Conservation (phyloP, 345 rosid genomes). For the Salix dunnii region DNA sequence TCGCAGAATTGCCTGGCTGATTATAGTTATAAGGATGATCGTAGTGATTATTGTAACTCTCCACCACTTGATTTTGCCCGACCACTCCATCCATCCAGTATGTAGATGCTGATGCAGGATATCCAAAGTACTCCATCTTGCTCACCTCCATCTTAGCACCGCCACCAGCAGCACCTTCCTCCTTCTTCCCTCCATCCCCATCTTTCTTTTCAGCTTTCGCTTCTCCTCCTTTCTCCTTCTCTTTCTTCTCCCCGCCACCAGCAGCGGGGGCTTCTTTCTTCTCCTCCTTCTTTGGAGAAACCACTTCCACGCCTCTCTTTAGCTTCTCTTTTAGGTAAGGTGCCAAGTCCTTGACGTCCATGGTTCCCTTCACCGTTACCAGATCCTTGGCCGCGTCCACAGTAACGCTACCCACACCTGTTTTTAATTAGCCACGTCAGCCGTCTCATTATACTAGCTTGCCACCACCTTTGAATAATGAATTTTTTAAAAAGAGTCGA, state of each 20-base stretch:
- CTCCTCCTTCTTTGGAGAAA: constrained; percentile 50
- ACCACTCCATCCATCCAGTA: constrained; percentile 42
- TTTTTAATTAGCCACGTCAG: constrained; percentile 1
- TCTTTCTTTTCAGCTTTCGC: constrained; percentile 19
- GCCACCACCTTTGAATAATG: background rate
- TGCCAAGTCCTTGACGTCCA: constrained; percentile 52
- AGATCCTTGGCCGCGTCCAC: constrained; percentile 60
- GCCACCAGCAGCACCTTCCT: constrained; percentile 6
- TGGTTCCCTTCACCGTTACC: constrained; percentile 68
- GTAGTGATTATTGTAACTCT: constrained; percentile 7
- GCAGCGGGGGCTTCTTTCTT: background rate
- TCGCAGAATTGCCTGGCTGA: constrained; percentile 16
- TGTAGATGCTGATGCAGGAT: constrained; percentile 23
- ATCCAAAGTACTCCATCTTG: constrained; percentile 34
- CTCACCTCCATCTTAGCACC: constrained; percentile 29
- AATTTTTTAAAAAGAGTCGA: background rate
- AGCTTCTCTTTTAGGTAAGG: constrained; percentile 57
- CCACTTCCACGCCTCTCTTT: constrained; percentile 60
- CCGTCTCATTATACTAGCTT: background rate
- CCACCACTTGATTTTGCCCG: constrained; percentile 36
- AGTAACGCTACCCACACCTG: constrained; percentile 63
- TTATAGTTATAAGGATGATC: constrained; percentile 16
- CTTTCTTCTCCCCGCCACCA: constrained; percentile 35
- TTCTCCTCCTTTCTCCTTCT: constrained; percentile 27
- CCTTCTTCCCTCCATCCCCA: constrained; percentile 3